Evolutionary conservation across 1,284 basidiomycete species (phyloP), one percentile per base, ranked within the genome.

Genomic region (Pterula multifida): DNA sequence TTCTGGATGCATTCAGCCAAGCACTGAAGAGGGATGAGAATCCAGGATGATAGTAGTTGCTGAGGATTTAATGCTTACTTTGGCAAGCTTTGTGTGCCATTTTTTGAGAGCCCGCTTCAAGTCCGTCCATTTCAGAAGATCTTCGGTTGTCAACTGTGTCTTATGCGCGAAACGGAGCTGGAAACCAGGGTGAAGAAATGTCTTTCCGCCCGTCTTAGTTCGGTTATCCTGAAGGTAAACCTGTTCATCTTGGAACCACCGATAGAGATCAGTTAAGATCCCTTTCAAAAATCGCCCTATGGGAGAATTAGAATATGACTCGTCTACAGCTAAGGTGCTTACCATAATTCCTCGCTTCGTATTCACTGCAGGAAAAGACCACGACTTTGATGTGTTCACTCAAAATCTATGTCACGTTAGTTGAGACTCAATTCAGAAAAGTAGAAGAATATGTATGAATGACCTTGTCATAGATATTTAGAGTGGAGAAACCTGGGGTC

Each of bases 331-430:
- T 50, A 55, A 35, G 36, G 47, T 17, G 35, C 12, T 26, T 58
- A 88, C 91, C 93, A 60, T 94, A 94, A 65, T 97, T 98, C 51
- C 87, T 81, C 3, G 93, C 93, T 67, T 99, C 95, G 58, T 90
- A 91, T 68, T 96, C 95, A 49, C 92, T 96, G 58, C 90, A 94
- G 1, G 89, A 86, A 63, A 94, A 97, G 23, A 98, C 73, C 9
- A 93, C 77, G 4, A 85, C 81, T 45, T 89, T 85, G 45, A 93
- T 75, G 56, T 90, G 82, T 54, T 92, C 86, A 26, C 85, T 81
- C 49, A 96, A 80, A 24, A 95, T 70, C 81, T 92, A 60, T 15
- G 22, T 61, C 25, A 58, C 51, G 50, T 32, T 50, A 24, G 25
- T 49, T 44, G 19, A 17, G 2, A 21, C 49, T 24, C 23, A 22